These are phyloP conservation scores for Papiliotrema fonsecae DNA, from an alignment of 1,284 basidiomycete species.

Conservation along the genomic window DNA sequence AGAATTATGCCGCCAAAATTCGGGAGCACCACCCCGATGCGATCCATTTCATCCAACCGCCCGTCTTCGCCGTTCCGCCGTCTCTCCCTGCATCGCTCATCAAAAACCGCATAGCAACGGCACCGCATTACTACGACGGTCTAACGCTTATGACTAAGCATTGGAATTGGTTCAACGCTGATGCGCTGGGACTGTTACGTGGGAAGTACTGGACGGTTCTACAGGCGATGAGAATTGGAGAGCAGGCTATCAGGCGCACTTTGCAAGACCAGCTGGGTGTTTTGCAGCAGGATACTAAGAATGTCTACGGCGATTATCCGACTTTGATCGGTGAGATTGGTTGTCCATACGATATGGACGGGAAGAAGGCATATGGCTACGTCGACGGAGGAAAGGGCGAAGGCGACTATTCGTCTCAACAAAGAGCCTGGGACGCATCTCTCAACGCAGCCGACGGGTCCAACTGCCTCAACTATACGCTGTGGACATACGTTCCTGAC, in stretches of 20 bases:
- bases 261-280: slow-evolving; percentile 79
- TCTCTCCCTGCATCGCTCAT: slow-evolving; percentile 59
- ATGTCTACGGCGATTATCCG: slow-evolving; percentile 64
- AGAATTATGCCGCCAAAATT: slow-evolving; percentile 61
- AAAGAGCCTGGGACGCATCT: slow-evolving; percentile 84
- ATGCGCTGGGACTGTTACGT: slow-evolving; percentile 65
- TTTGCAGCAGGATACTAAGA: slow-evolving; percentile 61
- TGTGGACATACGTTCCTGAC: slow-evolving; percentile 84
- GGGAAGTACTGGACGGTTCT: slow-evolving; percentile 69
- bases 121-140: slow-evolving; percentile 93
- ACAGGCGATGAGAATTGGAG: slow-evolving; percentile 62
- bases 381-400: slow-evolving; percentile 66
- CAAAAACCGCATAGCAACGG: slow-evolving; percentile 68
- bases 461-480: slow-evolving; percentile 75
- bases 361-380: slow-evolving; percentile 75
- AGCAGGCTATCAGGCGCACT: slow-evolving; percentile 71
- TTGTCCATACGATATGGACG: slow-evolving; percentile 87
- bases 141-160: slow-evolving; percentile 67
- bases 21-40: slow-evolving; percentile 72
- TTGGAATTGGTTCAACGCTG: slow-evolving; percentile 91
- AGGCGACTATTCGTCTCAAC: slow-evolving; percentile 75
- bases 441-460: slow-evolving; percentile 81
- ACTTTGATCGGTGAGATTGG: slow-evolving; percentile 95
- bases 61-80: slow-evolving; percentile 77
- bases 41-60: slow-evolving; percentile 86